Base-by-base conservation (phyloP, 2,329 filamentous ascomycete species). In the Penicillium sp. region DNA sequence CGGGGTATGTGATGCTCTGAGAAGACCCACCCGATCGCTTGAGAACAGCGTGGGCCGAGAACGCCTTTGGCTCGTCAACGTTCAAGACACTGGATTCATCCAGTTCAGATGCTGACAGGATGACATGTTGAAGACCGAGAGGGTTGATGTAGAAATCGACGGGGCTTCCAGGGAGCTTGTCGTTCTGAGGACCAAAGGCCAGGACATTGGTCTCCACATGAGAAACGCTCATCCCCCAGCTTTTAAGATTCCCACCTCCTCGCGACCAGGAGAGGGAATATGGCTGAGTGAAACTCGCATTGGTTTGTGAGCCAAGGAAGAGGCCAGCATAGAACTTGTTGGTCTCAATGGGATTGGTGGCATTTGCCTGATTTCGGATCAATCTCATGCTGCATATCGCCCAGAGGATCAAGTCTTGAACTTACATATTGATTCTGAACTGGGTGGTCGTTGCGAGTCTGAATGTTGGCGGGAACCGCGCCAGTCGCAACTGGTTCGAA, bases 51-150 rank as follows among this genome's bases (percentile, higher is more conserved):
- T 91, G 87, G 14, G 82, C 83, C 0, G 85, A 87, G 67, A 87
- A 86, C 2, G 81, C 81, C 54, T 80, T 74, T 24, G 83, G 76
- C 0, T 81, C 78, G 55, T 86, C 81, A 0, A 81, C 81, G 0
- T 78, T 83, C 24, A 88, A 71, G 6, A 78, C 74, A 0, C 90
- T 91, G 13, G 78, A 81, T 2, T 77, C 69, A 3, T 82, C 85
- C 9, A 98, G 82, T 70, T 96, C 92, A 16, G 79, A 78, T 1
- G 93, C 93, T 0, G 92, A 95, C 10, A 98, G 77, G 31, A 92
- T 84, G 33, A 98, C 72, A 1, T 90, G 91, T 69, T 96, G 89
- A 27, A 96, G 89, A 0, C 90, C 90, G 44, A 95, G 79, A 0
- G 94, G 92, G 67, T 91, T 95, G 70, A 89, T 83, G 67, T 90